phyloP scores from a whole-genome alignment of 306 rosid genomes.

The Dalbergia cochinchinensis region DNA sequence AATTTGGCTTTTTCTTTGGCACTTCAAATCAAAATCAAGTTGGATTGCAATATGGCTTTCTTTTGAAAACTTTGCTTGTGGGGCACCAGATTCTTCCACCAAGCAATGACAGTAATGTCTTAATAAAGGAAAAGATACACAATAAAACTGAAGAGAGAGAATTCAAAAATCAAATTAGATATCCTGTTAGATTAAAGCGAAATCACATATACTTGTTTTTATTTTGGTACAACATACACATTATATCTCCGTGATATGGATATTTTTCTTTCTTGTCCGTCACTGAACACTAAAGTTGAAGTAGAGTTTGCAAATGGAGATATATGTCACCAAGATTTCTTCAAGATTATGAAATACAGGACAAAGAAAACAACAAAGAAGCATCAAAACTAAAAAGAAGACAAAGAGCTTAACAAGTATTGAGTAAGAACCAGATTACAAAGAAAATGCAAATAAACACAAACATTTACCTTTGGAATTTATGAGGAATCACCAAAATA shows the following conservation, averaged over 20 bases:
- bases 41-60: constrained; percentile 39
- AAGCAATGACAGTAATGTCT: background rate
- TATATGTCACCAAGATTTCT: background rate
- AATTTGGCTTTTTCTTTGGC: constrained; percentile 46
- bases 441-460: background rate
- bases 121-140: background rate
- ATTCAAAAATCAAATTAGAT: constrained; percentile 34
- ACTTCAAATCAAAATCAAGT: constrained; percentile 50
- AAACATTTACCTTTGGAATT: too few species aligned
- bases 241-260: background rate
- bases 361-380: background rate
- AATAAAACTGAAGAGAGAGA: background rate
- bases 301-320: background rate
- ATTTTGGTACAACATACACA: background rate
- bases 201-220: constrained; percentile 6
- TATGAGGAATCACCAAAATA: too few species aligned
- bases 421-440: background rate
- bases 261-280: constrained; percentile 49
- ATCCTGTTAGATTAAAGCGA: constrained; percentile 26
- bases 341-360: too few species aligned
- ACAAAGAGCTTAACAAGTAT: background rate
- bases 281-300: too few species aligned
- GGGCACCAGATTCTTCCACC: constrained; percentile 33
- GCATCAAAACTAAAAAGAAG: too few species aligned
- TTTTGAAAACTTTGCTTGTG: constrained; percentile 11